Base-by-base conservation (phyloP, 2,329 filamentous ascomycete species). In the Cucurbitaria berberidis region DNA sequence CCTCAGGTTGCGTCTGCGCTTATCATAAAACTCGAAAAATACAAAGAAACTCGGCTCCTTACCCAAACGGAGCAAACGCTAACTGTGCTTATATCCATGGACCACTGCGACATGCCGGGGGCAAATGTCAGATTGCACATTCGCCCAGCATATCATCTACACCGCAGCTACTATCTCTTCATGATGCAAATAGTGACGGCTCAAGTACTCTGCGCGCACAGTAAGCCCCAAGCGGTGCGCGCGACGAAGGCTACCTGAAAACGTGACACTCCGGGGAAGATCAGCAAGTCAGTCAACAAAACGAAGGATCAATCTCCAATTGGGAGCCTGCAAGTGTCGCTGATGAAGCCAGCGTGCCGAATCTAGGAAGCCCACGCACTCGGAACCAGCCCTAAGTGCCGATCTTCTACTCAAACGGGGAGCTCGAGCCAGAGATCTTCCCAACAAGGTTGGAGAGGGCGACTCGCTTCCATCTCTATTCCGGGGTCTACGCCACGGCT, bases 311-410 rank as follows among this genome's bases (percentile, higher is more conserved):
- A 41, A 27, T n/a, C 45, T 51, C 57, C 60, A 64, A 62, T 59
- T 36, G 34, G 34, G 18, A 51, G 41, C 34, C 51, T 42, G 58
- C 60, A 63, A 57, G 58, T 59, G 52, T 62, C 48, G 47, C 51
- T 48, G 35, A 48, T 45, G 26, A 16, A 49, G 19, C 50, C 50
- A 47, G 38, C 38, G 49, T 50, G 51, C 54, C 60, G 48, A 50
- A 62, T 59, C 47, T 42, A 52, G 63, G 13, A 58, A 55, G 57
- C 51, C 58, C 59, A 66, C 53, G 56, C 55, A 55, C 39, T 34
- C 43, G 34, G 40, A 52, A 43, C 50, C 52, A 65, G 48, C 61
- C 59, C 59, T 53, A 55, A 47, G 45, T 34, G 63, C 47, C 49
- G 56, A 63, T 66, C 58, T 45, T 48, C 21, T 42, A 54, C 55